These are phyloP conservation scores for Epichloe scottii DNA, from an alignment of 2,329 filamentous ascomycete species.

Conservation along the genomic window DNA sequence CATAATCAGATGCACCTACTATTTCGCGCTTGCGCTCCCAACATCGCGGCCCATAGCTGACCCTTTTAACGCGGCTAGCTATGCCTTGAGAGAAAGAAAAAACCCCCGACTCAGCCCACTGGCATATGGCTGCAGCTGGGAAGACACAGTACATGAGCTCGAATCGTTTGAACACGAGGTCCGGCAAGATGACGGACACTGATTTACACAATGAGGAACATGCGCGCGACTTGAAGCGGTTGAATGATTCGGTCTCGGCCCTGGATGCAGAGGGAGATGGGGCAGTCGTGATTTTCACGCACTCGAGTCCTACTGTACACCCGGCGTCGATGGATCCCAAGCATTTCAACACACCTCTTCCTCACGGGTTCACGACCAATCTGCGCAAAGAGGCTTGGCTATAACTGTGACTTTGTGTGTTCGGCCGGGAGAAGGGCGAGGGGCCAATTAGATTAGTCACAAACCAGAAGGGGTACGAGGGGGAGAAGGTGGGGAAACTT, in stretches of 20 bases:
- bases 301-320: constrained; percentile 28
- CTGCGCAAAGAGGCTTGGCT: constrained; percentile 25
- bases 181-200: constrained; percentile 13
- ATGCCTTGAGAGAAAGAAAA: not conserved
- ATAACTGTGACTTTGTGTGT: constrained; percentile 27
- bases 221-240: constrained; percentile 27
- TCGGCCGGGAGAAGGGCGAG: constrained; percentile 9
- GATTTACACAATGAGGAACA: constrained; percentile 25
- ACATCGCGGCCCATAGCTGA: too few species aligned
- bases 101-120: too few species aligned
- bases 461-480: constrained; percentile 29
- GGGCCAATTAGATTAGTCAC: constrained; percentile 21
- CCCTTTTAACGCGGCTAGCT: not conserved
- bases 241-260: constrained; percentile 23
- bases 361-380: constrained; percentile 27
- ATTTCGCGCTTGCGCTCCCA: constrained; percentile 20
- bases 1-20: too few species aligned
- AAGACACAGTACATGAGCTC: constrained; percentile 16
- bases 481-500: constrained; percentile 22
- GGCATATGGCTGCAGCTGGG: constrained; percentile 32
- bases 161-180: constrained; percentile 17
- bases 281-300: constrained; percentile 26
- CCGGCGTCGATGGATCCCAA: constrained; percentile 20
- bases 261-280: constrained; percentile 15
- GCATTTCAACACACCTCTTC: constrained; percentile 17